Conservation (phyloP, 2,329 filamentous ascomycete genomes). For the Pseudogymnoascus sp. region DNA sequence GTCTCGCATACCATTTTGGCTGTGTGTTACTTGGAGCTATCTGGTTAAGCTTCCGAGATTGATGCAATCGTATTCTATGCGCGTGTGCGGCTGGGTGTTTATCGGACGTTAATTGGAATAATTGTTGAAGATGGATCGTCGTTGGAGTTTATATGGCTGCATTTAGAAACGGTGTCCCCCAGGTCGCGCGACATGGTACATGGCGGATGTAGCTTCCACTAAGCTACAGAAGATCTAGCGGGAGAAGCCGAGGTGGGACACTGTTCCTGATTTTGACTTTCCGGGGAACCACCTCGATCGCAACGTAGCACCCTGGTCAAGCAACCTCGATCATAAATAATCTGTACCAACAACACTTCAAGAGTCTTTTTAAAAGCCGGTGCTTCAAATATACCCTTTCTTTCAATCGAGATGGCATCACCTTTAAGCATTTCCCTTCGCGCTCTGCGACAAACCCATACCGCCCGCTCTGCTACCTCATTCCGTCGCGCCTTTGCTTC, state of each 20-base stretch:
- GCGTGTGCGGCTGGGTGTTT: background rate
- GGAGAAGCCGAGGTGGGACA: background rate
- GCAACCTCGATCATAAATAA: background rate
- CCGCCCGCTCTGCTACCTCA: background rate
- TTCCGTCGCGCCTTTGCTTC: background rate
- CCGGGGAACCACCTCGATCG: constrained; percentile 3
- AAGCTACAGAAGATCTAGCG: constrained; percentile 1
- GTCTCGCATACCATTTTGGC: constrained; percentile 19
- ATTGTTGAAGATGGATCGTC: constrained; percentile 1
- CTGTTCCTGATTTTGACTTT: constrained; percentile 5
- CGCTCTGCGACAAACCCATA: background rate
- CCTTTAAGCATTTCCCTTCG: background rate
- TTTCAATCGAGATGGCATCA: background rate
- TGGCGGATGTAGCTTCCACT: background rate
- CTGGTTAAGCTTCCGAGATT: constrained; percentile 2
- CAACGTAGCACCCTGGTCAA: background rate
- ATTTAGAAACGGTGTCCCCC: constrained; percentile 9
- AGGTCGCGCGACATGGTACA: constrained; percentile 7
- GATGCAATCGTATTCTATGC: background rate
- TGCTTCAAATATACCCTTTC: background rate
- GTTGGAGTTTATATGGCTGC: constrained; percentile 1
- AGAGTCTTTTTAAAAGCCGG: background rate
- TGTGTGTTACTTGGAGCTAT: background rate
- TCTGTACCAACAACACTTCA: background rate
- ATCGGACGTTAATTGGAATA: background rate